phyloP scores from a whole-genome alignment of 1,284 basidiomycete genomes.

The Microbotryum lychnidis-dioicae region DNA sequence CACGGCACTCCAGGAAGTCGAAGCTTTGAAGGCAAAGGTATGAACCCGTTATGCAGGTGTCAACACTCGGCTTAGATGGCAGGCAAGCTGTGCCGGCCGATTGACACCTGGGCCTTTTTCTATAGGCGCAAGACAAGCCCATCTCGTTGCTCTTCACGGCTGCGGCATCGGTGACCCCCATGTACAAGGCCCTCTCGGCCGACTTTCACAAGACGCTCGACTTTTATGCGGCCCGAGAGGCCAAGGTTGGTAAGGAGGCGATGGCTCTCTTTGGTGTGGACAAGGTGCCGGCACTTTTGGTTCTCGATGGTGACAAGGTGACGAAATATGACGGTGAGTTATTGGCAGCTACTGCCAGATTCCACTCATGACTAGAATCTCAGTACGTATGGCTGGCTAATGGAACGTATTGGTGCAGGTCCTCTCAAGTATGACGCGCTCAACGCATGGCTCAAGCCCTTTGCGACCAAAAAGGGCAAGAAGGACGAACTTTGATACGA shows the following conservation, averaged over 20 bases:
- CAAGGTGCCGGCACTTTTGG: slow-evolving; percentile 23
- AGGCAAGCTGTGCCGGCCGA: background rate
- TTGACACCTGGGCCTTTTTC: no score
- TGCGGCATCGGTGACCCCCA: slow-evolving; percentile 29
- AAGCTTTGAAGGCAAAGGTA: slow-evolving; percentile 21
- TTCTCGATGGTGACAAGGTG: slow-evolving; percentile 13
- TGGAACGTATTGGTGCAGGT: slow-evolving; percentile 3
- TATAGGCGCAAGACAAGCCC: slow-evolving; percentile 25
- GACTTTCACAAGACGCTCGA: slow-evolving; percentile 30
- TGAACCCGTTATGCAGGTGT: background rate
- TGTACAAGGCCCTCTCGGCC: slow-evolving; percentile 37
- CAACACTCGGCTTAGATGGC: background rate
- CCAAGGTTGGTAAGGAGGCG: slow-evolving; percentile 21
- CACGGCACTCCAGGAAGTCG: slow-evolving; percentile 26
- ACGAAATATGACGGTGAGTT: slow-evolving; percentile 24
- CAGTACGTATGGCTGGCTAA: background rate
- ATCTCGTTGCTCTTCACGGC: slow-evolving; percentile 34
- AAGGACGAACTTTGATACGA: slow-evolving; percentile 1
- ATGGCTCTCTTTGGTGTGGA: slow-evolving; percentile 22
- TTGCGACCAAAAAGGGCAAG: slow-evolving; percentile 5
- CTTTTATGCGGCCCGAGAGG: slow-evolving; percentile 32
- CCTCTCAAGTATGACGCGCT: slow-evolving; percentile 30
- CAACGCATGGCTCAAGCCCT: slow-evolving; percentile 16
- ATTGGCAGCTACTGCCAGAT: background rate
- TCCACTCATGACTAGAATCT: no score